These are phyloP conservation scores for Nematocida sp. DNA, from an alignment of 371 early-diverging fungal species.

Conservation along the genomic window DNA sequence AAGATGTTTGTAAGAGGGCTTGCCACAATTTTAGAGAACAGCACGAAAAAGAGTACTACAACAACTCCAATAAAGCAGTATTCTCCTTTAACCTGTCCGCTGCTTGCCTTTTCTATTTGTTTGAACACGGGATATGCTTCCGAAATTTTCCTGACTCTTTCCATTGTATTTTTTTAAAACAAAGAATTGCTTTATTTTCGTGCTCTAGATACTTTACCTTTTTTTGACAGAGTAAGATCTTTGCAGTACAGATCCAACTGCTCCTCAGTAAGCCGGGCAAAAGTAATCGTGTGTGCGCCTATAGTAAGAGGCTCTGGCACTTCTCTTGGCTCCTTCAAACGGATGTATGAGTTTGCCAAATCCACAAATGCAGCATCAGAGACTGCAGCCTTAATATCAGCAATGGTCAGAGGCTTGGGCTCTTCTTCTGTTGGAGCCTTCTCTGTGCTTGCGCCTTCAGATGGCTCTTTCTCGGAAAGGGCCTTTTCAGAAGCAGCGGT, in stretches of 20 bases:
- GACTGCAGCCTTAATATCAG: conserved; percentile 29
- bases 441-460: too few relatives aligned
- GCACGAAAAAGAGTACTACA: conserved; percentile 13
- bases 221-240: conserved; percentile 9
- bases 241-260: conserved; percentile 36
- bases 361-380: conserved; percentile 63
- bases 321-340: conserved; percentile 59
- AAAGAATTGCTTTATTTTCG: conserved; percentile 33
- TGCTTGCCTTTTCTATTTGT: conserved; percentile 45
- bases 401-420: conserved; percentile 44
- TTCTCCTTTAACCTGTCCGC: conserved; percentile 51
- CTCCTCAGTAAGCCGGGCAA: background rate
- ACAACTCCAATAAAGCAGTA: conserved; percentile 50
- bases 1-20: conserved; percentile 28
- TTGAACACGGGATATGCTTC: conserved; percentile 53
- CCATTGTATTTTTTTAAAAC: conserved; percentile 57
- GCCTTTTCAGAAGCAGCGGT: too few relatives aligned
- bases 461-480: background rate
- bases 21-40: conserved; percentile 31
- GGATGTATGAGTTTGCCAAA: conserved; percentile 48
- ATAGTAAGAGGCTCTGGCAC: background rate
- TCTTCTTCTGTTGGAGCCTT: conserved; percentile 42
- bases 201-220: background rate
- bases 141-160: conserved; percentile 56
- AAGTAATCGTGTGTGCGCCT: background rate